Percentiles rank a stretch among this genome's conserved stretches.
Conservation (phyloP, 345 rosid species). For the Kernera saxatilis region DNA sequence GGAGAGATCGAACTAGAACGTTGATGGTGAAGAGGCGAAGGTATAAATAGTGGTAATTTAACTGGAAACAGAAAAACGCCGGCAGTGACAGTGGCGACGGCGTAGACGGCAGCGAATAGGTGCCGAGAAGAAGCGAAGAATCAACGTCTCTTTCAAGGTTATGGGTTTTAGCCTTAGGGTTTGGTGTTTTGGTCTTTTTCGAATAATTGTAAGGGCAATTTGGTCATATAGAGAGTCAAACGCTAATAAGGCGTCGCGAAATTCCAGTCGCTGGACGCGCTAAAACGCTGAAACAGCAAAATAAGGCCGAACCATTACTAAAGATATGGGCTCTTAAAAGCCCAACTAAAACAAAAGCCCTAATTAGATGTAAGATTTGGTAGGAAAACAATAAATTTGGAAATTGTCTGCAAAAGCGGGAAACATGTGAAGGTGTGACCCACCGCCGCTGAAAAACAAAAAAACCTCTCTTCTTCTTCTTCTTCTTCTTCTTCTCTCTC, state of each 20-base stretch:
- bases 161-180: constrained; percentile 16
- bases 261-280: background rate
- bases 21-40: background rate
- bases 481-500: constrained; percentile 7
- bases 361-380: background rate
- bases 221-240: background rate
- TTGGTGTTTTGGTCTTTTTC: background rate
- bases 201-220: background rate
- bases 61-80: background rate
- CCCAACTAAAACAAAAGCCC: background rate
- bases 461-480: background rate
- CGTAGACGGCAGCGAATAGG: background rate
- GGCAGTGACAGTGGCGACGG: constrained; percentile 13
- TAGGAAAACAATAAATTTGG: constrained; percentile 21
- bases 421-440: constrained; percentile 42
- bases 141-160: background rate
- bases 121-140: constrained; percentile 2
- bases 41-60: background rate
- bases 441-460: constrained; percentile 19
- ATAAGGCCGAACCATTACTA: background rate
- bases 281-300: background rate
- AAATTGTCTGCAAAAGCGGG: constrained; percentile 44
- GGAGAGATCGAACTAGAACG: background rate
- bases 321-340: background rate
- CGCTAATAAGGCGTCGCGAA: background rate